Evolutionary conservation across 208 protist species (phyloP), one percentile per base, ranked within the genome.

Genomic region (Crithidia acanthocephali): DNA sequence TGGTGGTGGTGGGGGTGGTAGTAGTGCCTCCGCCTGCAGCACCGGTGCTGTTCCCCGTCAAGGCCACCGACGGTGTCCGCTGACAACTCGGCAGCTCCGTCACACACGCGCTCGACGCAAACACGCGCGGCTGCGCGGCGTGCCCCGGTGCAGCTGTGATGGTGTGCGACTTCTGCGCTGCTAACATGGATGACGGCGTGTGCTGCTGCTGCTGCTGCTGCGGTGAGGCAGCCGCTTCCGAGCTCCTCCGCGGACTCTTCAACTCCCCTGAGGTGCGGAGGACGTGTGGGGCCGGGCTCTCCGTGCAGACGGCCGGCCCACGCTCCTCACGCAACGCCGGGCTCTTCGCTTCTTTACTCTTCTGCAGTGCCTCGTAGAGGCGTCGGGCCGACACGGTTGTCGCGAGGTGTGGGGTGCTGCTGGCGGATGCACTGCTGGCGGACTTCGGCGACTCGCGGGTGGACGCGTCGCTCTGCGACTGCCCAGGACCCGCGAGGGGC

Each of bases 361-460:
- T 28, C n/a, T 44, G 18, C 32, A 67, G 32, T 15, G 61, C 61
- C 11, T 53, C 47, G 45, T 67, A 56, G 3, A 67, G 47, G 1
- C 61, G 61, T n/a, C 61, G 61, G 1, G 61, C 25, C 3, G 61
- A 67, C 20, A 50, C 47, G 5, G 32, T 67, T 1, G 23, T 53
- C 13, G 61, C 57, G 57, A 1, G 23, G n/a, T 60, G 55, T 20
- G 55, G n/a, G 2, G 55, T 60, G 55, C 7, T 20, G 15, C 18
- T 25, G 48, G 28, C 4, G 7, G 23, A 57, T 11, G 37, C 37
- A 44, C 7, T 13, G 13, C 9, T 44, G 37, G 28, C 22, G 15
- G 28, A 57, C 22, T 37, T 16, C 28, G 55, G 33, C 27, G 55
- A 23, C 33, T 45, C 55, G 7, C 30, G 50, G 16, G 45, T 10